Percentiles rank a stretch among this genome's conserved stretches.
Conservation (phyloP, 257 asterid species). For the Marsdenia floribunda region DNA sequence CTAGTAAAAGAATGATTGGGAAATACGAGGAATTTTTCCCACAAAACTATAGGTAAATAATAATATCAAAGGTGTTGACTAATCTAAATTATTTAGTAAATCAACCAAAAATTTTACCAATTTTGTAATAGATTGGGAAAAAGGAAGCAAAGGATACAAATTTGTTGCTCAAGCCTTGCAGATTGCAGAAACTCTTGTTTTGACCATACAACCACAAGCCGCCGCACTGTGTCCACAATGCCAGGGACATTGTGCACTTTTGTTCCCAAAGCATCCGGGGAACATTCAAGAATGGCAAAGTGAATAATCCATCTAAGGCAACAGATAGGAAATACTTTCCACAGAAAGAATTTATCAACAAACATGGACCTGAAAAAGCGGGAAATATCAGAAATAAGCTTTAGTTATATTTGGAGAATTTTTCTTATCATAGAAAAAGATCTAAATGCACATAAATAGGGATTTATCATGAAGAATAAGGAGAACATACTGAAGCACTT, state of each 20-base stretch:
- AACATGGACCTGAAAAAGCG: slow-evolving; percentile 63
- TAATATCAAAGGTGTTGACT: background rate
- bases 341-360: slow-evolving; percentile 74
- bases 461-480: background rate
- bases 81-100: background rate
- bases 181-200: slow-evolving; percentile 86
- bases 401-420: background rate
- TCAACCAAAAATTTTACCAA: background rate
- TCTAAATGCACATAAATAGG: background rate
- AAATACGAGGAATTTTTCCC: background rate
- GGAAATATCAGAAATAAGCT: slow-evolving; percentile 10
- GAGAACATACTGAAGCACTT: background rate
- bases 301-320: slow-evolving; percentile 93
- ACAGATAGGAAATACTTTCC: slow-evolving; percentile 88
- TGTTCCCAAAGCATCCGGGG: slow-evolving; percentile 41
- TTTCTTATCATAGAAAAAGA: slow-evolving; percentile 9
- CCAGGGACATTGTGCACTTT: slow-evolving; percentile 39
- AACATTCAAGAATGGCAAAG: slow-evolving; percentile 73
- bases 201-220: slow-evolving; percentile 75
- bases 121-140: slow-evolving; percentile 6
- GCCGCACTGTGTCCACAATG: slow-evolving; percentile 64
- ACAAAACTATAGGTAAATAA: background rate
- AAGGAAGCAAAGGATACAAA: slow-evolving; percentile 67
- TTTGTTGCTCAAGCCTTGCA: slow-evolving; percentile 81
- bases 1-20: background rate